Base-by-base conservation (phyloP, 768 basidiomycete genomes). In the Xerocomellus amylosporus region DNA sequence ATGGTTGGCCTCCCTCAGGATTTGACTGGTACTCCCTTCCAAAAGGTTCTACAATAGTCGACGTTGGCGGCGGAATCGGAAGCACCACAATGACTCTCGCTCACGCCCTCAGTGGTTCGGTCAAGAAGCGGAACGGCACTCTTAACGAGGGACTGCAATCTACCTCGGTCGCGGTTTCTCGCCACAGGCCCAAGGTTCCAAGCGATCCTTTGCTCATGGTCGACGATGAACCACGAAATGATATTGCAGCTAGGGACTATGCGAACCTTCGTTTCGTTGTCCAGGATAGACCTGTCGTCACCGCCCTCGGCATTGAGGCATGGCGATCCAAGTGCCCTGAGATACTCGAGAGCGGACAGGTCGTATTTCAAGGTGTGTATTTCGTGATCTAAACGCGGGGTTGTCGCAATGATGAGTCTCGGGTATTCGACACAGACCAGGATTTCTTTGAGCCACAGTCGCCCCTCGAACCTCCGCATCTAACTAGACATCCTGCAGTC, bases 361-460 rank as follows among this genome's bases (percentile, higher is more conserved):
- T 79, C 2, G 59, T 67, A 44, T 85, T 88, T 59, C 79, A 82
- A 75, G 78, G 82, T 59, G 26, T 46, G 54, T 39, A 20, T 6
- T 47, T 48, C n/a, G 19, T 28, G 22, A 0, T 31, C 7, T n/a
- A 14, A 12, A 3, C 3, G 24, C 1, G 20, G 31, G 13, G 5
- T 40, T 19, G 20, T 26, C 7, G 30, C 5, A 46, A 28, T 47
- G n/a, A 51, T 15, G 1, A n/a, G 5, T 15, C 8, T 14, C 5
- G 10, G 13, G 1, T 43, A 33, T 38, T 38, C 40, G 7, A 49
- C 28, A 37, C 48, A 83, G 86, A 78, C 2, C 88, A 91, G 61
- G 87, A 90, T 71, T 91, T 90, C 65, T 90, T 91, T 66, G 79
- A 75, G 5, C 79, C 82, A 0, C 89, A 91, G 62, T 70, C 72